Conservation (phyloP, 257 asterid genomes). For the Forsythia suspensa region DNA sequence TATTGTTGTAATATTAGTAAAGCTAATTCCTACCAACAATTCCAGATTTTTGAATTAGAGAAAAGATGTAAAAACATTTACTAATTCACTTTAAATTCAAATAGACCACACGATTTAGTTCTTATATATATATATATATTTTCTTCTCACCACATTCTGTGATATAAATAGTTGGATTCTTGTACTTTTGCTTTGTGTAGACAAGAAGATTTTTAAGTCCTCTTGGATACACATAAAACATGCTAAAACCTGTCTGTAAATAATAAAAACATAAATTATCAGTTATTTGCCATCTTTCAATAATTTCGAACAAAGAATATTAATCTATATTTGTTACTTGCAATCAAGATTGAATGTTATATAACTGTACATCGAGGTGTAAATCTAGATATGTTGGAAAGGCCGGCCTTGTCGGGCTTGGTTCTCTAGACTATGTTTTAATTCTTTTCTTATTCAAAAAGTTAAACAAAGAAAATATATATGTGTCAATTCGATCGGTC, state of each 20-base stretch:
- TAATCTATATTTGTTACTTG: too few relatives aligned
- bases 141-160: slow-evolving; percentile 47
- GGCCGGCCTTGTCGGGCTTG: too few relatives aligned
- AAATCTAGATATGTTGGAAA: too few relatives aligned
- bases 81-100: not conserved
- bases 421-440: too few relatives aligned
- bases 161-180: slow-evolving; percentile 36
- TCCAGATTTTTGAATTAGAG: not conserved
- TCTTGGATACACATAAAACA: slow-evolving; percentile 33
- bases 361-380: too few relatives aligned
- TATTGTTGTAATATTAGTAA: slow-evolving; percentile 7
- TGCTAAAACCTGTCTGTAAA: slow-evolving; percentile 39
- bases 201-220: slow-evolving; percentile 45
- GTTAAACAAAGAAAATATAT: too few relatives aligned
- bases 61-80: not conserved
- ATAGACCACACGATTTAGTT: not conserved
- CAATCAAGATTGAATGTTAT: too few relatives aligned
- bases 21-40: slow-evolving; percentile 22
- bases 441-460: too few relatives aligned
- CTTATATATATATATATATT: too few relatives aligned
- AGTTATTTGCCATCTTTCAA: not conserved
- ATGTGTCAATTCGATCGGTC: too few relatives aligned
- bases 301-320: too few relatives aligned
- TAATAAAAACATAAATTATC: not conserved
- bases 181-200: slow-evolving; percentile 41